Conservation (phyloP, 2,329 filamentous ascomycete genomes). For the Colletotrichum orbiculare region DNA sequence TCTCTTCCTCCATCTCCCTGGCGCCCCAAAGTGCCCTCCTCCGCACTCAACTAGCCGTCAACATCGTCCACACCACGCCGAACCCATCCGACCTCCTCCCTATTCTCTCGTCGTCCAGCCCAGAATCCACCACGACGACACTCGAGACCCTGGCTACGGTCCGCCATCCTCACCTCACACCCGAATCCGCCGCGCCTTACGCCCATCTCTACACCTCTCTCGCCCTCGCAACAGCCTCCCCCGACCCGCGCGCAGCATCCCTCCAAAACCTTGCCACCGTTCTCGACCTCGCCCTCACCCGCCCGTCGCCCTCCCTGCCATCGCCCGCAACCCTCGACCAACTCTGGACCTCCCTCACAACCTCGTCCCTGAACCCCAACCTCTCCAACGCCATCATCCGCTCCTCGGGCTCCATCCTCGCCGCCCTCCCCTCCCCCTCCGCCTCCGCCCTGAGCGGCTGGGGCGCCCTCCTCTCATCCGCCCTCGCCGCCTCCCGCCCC, state of each 20-base stretch:
- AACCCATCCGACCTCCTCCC: slow-evolving; percentile 20
- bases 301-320: slow-evolving; percentile 44
- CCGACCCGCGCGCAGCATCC: slow-evolving; percentile 59
- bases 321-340: slow-evolving; percentile 46
- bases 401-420: slow-evolving; percentile 57
- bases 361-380: slow-evolving; percentile 56
- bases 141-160: slow-evolving; percentile 51
- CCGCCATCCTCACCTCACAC: slow-evolving; percentile 41
- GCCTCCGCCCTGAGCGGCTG: slow-evolving; percentile 49
- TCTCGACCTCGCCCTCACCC: slow-evolving; percentile 53
- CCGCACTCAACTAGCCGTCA: slow-evolving; percentile 50
- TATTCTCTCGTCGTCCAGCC: slow-evolving; percentile 37
- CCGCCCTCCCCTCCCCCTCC: slow-evolving; percentile 44
- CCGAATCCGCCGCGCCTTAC: slow-evolving; percentile 42
- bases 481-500: slow-evolving; percentile 52
- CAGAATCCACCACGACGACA: slow-evolving; percentile 50
- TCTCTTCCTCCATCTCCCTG: slow-evolving; percentile 1
- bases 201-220: slow-evolving; percentile 56
- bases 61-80: slow-evolving; percentile 42
- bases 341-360: slow-evolving; percentile 54
- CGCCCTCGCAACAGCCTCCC: slow-evolving; percentile 49
- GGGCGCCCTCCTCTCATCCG: slow-evolving; percentile 59
- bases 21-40: slow-evolving; percentile 48
- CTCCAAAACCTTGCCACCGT: slow-evolving; percentile 59
- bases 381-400: slow-evolving; percentile 62